Conservation (phyloP, 2,329 filamentous ascomycete species). For the Amauroascus verrucosus region DNA sequence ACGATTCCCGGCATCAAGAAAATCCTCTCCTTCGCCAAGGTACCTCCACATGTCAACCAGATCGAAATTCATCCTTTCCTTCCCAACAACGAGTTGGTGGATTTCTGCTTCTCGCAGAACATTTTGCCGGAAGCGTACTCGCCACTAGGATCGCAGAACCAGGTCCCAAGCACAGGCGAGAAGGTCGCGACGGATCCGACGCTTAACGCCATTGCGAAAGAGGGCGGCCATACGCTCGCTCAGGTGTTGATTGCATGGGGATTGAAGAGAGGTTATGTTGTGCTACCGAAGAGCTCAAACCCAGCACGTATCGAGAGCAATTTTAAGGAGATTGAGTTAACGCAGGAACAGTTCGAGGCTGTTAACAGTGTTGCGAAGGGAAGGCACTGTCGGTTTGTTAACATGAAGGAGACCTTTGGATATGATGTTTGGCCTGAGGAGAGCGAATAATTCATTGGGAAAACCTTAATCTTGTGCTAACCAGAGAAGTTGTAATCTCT, state of each 20-base stretch:
- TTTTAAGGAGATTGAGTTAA: slow-evolving; percentile 51
- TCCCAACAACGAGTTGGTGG: slow-evolving; percentile 36
- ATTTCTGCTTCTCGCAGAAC: slow-evolving; percentile 35
- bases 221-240: slow-evolving; percentile 48
- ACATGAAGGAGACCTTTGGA: slow-evolving; percentile 73
- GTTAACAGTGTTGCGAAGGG: slow-evolving; percentile 55
- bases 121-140: slow-evolving; percentile 37
- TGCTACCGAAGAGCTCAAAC: slow-evolving; percentile 61
- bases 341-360: slow-evolving; percentile 48
- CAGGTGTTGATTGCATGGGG: slow-evolving; percentile 58
- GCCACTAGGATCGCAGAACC: slow-evolving; percentile 53
- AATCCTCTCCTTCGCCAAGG: slow-evolving; percentile 35
- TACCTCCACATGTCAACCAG: slow-evolving; percentile 38
- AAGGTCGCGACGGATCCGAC: slow-evolving; percentile 51
- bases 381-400: slow-evolving; percentile 61
- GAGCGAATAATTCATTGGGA: slow-evolving; percentile 15
- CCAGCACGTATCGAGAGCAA: slow-evolving; percentile 59
- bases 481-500: background rate
- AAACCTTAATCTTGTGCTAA: background rate
- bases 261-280: slow-evolving; percentile 54
- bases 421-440: slow-evolving; percentile 61
- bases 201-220: slow-evolving; percentile 49
- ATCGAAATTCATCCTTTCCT: slow-evolving; percentile 41
- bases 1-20: slow-evolving; percentile 41
- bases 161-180: slow-evolving; percentile 58